phyloP scores from a whole-genome alignment of 768 basidiomycete genomes.

The Tubosaeta sp. region DNA sequence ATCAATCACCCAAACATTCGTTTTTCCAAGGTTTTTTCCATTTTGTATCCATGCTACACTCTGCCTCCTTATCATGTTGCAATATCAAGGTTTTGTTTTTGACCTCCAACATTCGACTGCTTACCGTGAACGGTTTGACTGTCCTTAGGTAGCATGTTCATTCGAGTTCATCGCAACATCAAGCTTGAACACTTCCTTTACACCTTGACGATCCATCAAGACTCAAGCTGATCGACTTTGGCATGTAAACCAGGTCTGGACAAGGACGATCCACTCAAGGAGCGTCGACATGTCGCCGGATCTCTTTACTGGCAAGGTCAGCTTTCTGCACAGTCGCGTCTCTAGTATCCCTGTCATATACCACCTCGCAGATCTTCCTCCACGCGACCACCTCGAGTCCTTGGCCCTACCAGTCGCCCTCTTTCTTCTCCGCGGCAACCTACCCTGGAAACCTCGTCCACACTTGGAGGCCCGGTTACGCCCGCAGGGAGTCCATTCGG shows the following conservation, averaged over 20 bases:
- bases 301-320: conserved; percentile 23
- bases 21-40: neutral
- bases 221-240: conserved; percentile 32
- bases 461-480: neutral
- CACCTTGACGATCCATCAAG: conserved; percentile 20
- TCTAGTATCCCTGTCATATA: neutral
- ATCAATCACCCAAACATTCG: conserved; percentile 11
- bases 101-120: neutral
- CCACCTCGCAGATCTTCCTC: neutral
- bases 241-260: conserved; percentile 6
- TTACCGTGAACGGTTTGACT: too few species aligned
- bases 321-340: neutral
- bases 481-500: neutral
- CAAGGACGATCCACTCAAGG: conserved; percentile 21
- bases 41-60: conserved; percentile 15
- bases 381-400: neutral
- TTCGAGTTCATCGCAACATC: conserved; percentile 33
- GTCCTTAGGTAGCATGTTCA: neutral
- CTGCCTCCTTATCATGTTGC: conserved; percentile 4
- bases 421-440: neutral
- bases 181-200: conserved; percentile 35
- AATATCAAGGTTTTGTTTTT: conserved; percentile 2
- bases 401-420: neutral
- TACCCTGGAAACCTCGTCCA: neutral
- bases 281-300: conserved; percentile 22